Base-by-base conservation (phyloP, 208 protist genomes). In the Wallacemonas sp. region DNA sequence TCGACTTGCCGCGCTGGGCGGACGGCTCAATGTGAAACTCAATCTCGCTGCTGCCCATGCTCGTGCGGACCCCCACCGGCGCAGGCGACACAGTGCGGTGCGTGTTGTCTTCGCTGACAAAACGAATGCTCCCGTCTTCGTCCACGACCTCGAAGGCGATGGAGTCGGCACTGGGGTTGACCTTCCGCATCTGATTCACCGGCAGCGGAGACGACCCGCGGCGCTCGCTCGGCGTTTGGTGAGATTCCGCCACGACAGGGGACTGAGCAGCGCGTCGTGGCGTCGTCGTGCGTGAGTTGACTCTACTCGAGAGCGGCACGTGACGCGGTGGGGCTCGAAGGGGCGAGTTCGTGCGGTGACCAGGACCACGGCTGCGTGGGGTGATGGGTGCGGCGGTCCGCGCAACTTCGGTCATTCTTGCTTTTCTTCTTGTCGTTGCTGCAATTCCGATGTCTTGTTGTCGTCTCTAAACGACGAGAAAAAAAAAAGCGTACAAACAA, bases 321-420 rank as follows among this genome's bases (percentile, higher is more conserved):
- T 28, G 41, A 15, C 72, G 65, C 1, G 71, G n/a, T 58, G 74
- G 11, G 62, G 63, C 1, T 46, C 51, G n/a, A 64, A 69, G 27
- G 66, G 68, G 4, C 60, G 73, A 5, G 70, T 71, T 42, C 51
- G 54, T 56, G 34, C 42, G 33, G 66, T 72, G 72, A 5, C 45
- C 54, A 3, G 69, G 80, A n/a, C 84, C 84, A 11, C 84, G 84
- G 3, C 72, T 74, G n/a, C 8, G 42, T 0, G 84, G 84, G 12
- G 86, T 73, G 17, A n/a, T n/a, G n/a, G n/a, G n/a, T n/a, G n/a
- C n/a, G n/a, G n/a, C n/a, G n/a, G 67, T 63, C 51, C 80, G 84
- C 27, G 70, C 72, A 5, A 58, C 45, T 11, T 39, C 26, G 39
- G 27, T 56, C 34, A 60, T 31, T 4, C 15, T 30, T 39, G 22